Evolutionary conservation across 2,329 filamentous ascomycete species (phyloP), one percentile per base, ranked within the genome.

Genomic region (Monosporascus sp.): DNA sequence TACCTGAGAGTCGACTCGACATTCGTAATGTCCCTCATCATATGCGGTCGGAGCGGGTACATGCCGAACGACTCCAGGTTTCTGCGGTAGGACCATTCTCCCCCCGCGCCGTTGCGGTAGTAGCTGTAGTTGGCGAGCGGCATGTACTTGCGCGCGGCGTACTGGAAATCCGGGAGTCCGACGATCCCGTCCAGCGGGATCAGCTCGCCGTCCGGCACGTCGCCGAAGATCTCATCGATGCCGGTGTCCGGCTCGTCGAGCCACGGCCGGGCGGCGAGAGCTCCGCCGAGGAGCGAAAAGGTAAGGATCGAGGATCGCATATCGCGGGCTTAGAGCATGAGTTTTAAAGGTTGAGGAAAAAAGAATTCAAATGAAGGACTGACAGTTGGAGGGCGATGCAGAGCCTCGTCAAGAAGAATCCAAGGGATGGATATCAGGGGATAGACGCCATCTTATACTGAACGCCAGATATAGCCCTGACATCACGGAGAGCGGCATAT

Each of bases 51-150:
- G 42, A 81, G 68, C 48, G 68, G 68, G 60, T 76, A 78, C 15
- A 76, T 73, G 55, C 71, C 68, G 65, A 72, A 82, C 27, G 75
- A 71, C 65, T 83, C 80, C 6, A 82, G 70, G 65, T 82, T 82
- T 65, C 81, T 80, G 48, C 79, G 72, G 66, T 81, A 81, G 1
- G 72, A 74, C 73, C 74, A 82, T 66, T 82, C 79, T 54, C 78
- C 79, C 3, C 72, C 78, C 4, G 78, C 78, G 20, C 78, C 79
- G 57, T 78, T 80, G 54, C 77, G 75, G 67, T 82, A 82, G 65
- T 80, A 82, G n/a, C 78, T 79, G 65, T 78, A 82, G 60, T 77
- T 73, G 22, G 66, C 60, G 14, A 59, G 54, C 52, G 76, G 73
- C 59, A 82, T 70, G 58, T 74, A 73, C 49, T 73, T 71, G 51